phyloP scores from a whole-genome alignment of 805 yeast genomes.

The Starmera quercuum region DNA sequence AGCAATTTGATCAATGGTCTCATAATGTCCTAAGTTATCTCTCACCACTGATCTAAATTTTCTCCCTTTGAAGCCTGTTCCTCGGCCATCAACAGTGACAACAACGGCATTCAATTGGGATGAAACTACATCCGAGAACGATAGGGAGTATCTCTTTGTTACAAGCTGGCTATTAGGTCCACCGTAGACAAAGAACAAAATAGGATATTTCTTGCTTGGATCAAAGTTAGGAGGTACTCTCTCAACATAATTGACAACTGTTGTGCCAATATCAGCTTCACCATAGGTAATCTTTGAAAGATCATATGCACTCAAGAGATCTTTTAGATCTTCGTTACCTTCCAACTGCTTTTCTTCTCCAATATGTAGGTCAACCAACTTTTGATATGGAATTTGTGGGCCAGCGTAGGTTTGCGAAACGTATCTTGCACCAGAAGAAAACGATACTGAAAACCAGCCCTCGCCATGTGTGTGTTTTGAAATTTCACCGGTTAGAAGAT shows the following conservation, averaged over 20 bases:
- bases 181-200: constrained; percentile 85
- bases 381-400: constrained; percentile 75
- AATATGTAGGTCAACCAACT: constrained; percentile 48
- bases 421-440: constrained; percentile 73
- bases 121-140: constrained; percentile 71
- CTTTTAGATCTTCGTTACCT: constrained; percentile 32
- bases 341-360: constrained; percentile 24
- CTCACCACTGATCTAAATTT: constrained; percentile 73
- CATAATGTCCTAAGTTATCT: constrained; percentile 74
- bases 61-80: constrained; percentile 86
- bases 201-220: constrained; percentile 52
- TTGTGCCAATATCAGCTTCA: constrained; percentile 41
- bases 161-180: constrained; percentile 94
- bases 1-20: constrained; percentile 77
- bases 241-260: constrained; percentile 60
- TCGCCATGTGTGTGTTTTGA: constrained; percentile 29
- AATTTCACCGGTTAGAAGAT: constrained; percentile 38
- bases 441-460: constrained; percentile 66
- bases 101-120: constrained; percentile 77
- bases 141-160: constrained; percentile 46
- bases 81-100: constrained; percentile 94
- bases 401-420: constrained; percentile 68
- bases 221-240: constrained; percentile 72
- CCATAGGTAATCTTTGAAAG: constrained; percentile 50
- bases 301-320: constrained; percentile 34